A percentile compares a stretch with the other conserved stretches of the same genome.
These are phyloP conservation scores for Cytospora chrysosperma DNA, from an alignment of 2,329 filamentous ascomycete species.

Conservation along the genomic window DNA sequence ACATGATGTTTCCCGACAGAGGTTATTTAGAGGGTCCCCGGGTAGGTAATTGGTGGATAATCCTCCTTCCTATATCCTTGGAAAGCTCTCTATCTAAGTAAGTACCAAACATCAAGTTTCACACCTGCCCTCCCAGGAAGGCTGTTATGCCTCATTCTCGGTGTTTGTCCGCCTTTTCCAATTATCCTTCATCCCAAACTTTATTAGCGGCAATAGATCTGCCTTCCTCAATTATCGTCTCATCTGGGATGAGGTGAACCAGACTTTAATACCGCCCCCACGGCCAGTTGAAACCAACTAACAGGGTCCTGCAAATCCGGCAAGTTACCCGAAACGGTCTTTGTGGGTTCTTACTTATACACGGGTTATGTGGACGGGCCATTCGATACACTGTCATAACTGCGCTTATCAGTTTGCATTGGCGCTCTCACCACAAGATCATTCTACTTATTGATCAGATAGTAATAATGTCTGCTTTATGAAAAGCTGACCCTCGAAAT, in stretches of 20 bases:
- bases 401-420: no score
- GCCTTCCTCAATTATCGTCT: background rate
- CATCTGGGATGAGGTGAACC: no score
- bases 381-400: no score
- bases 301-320: background rate
- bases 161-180: background rate
- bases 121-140: background rate
- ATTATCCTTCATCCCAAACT: background rate
- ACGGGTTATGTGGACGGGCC: no score
- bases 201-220: background rate
- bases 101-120: background rate
- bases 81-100: background rate
- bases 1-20: background rate
- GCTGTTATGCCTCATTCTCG: background rate
- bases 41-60: background rate
- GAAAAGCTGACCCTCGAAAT: no score
- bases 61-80: background rate
- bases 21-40: background rate
- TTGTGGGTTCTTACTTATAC: no score
- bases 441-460: no score
- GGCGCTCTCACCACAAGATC: no score
- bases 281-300: background rate
- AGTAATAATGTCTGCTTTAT: no score
- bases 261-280: background rate
- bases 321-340: background rate